Evolutionary conservation across 2,329 filamentous ascomycete species (phyloP).

Genomic region (Cladophialophora carrionii): DNA sequence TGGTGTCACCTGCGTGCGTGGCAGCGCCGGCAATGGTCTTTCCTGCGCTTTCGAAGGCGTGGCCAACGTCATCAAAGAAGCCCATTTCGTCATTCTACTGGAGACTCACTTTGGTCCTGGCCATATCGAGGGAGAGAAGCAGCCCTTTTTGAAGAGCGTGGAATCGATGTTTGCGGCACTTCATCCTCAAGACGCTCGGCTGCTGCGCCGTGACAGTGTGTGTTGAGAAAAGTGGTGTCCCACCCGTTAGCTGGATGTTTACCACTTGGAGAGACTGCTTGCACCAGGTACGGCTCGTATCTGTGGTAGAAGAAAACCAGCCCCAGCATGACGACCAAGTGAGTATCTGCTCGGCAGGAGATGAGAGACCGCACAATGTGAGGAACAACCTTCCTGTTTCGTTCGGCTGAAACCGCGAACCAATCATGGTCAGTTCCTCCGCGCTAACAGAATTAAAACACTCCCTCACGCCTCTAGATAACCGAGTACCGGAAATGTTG

Average conservation of each 20-base stretch:
- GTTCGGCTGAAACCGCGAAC: not conserved
- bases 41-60: not conserved
- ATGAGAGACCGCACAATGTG: not conserved
- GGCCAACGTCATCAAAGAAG: not conserved
- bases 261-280: not conserved
- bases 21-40: too few relatives aligned
- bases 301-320: too few relatives aligned
- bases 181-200: not conserved
- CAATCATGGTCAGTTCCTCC: not conserved
- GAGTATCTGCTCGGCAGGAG: not conserved
- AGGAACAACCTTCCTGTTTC: not conserved
- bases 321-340: too few relatives aligned
- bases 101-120: not conserved
- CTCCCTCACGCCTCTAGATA: not conserved
- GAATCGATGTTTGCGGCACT: not conserved
- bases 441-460: not conserved
- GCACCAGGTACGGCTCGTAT: too few relatives aligned
- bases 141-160: not conserved
- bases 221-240: not conserved
- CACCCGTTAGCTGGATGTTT: not conserved
- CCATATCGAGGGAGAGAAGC: not conserved
- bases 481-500: not conserved
- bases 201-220: not conserved
- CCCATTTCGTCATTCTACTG: not conserved
- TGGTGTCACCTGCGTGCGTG: not conserved